These are phyloP conservation scores for Trypanosoma mega DNA, from an alignment of 208 protist genomes.

Conservation along the genomic window DNA sequence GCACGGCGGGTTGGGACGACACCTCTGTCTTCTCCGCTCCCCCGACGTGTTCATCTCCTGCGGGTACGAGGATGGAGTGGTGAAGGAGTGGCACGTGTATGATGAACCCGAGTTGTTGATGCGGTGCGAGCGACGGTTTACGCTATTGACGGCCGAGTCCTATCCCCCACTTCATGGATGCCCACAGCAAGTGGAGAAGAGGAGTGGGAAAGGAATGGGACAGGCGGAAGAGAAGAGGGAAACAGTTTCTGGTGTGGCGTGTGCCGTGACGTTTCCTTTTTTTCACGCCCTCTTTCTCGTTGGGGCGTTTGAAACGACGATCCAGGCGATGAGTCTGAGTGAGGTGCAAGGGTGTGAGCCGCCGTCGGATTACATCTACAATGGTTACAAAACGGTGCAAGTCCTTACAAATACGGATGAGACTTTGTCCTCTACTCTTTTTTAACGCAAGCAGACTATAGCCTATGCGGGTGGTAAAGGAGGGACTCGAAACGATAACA, in stretches of 20 bases:
- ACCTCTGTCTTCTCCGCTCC: constrained; percentile 51
- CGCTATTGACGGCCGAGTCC: constrained; percentile 28
- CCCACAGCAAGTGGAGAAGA: constrained; percentile 3
- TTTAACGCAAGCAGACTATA: background rate
- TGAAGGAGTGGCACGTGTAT: constrained; percentile 88
- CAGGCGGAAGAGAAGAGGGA: too few relatives aligned
- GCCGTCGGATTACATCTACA: constrained; percentile 69
- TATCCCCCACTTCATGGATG: background rate
- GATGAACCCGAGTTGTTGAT: constrained; percentile 63
- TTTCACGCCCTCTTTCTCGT: constrained; percentile 75
- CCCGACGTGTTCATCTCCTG: constrained; percentile 73
- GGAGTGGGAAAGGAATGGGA: too few relatives aligned
- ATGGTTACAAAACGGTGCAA: constrained; percentile 73
- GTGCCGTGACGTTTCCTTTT: constrained; percentile 46
- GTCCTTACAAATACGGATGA: constrained; percentile 5
- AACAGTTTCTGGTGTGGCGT: constrained; percentile 53
- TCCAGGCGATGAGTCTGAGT: constrained; percentile 61
- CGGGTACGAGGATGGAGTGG: constrained; percentile 66
- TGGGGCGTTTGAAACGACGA: constrained; percentile 59
- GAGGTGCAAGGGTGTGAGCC: constrained; percentile 72
- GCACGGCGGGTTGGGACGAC: constrained; percentile 42
- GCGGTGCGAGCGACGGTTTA: constrained; percentile 63
- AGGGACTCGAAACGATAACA: too few relatives aligned
- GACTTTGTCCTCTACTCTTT: background rate
- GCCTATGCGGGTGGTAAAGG: too few relatives aligned